Conservation (phyloP, 1,284 basidiomycete genomes). For the Mycena sp. region DNA sequence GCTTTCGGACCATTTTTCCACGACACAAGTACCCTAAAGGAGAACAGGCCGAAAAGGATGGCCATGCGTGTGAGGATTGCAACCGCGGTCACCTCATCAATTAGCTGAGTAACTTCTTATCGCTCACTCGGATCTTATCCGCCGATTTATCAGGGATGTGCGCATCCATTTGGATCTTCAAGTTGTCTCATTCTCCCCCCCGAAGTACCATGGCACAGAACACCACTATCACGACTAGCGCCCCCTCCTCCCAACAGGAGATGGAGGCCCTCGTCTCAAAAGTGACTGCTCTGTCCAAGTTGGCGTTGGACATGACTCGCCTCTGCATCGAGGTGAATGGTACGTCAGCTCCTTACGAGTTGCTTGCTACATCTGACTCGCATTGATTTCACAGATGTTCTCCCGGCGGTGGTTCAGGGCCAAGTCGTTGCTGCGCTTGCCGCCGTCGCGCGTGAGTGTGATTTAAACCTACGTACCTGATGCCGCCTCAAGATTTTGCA, state of each 20-base stretch:
- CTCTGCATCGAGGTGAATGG: neutral
- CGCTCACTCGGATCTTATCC: neutral
- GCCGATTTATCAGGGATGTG: neutral
- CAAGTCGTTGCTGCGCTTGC: neutral
- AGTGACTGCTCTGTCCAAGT: neutral
- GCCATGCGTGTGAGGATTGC: too few species aligned
- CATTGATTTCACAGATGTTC: neutral
- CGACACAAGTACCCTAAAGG: too few species aligned
- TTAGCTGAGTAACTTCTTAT: too few species aligned
- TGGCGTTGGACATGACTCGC: neutral
- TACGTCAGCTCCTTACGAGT: neutral
- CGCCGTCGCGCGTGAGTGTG: too few species aligned
- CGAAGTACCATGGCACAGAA: neutral
- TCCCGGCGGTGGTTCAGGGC: neutral
- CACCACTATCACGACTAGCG: neutral
- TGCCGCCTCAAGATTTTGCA: neutral
- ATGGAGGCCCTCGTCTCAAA: constrained; percentile 3
- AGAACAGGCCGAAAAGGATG: too few species aligned
- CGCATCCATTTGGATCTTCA: neutral
- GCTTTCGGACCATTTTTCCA: too few species aligned
- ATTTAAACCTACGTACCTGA: too few species aligned
- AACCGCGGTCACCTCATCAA: too few species aligned
- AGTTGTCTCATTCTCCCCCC: neutral
- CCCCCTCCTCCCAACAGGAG: neutral
- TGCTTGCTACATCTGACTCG: neutral